These are phyloP conservation scores for Acanthamoeba healyi DNA, from an alignment of 208 protist species.

Conservation along the genomic window DNA sequence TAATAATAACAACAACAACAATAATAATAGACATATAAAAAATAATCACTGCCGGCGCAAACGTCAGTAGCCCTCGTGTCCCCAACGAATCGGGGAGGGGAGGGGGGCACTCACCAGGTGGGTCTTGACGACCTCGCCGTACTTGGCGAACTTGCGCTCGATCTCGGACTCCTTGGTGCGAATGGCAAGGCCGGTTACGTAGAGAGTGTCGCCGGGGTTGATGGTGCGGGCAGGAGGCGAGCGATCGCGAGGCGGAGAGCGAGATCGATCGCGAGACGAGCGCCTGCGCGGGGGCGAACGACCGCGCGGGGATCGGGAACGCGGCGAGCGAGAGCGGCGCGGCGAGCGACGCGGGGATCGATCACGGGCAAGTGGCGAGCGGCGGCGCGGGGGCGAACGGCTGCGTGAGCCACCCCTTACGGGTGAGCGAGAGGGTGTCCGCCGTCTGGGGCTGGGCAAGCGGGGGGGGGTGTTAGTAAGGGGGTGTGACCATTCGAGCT, in stretches of 20 bases:
- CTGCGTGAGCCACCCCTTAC: not conserved
- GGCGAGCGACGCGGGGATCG: too few relatives aligned
- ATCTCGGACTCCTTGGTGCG: slow-evolving; percentile 23
- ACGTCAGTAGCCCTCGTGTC: not conserved
- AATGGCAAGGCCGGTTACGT: slow-evolving; percentile 18
- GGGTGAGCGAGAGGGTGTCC: not conserved
- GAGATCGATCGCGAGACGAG: not conserved
- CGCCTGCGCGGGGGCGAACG: slow-evolving; percentile 2
- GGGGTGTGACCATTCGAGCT: too few relatives aligned
- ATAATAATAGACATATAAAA: not conserved
- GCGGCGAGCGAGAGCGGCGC: not conserved
- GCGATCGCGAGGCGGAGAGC: not conserved
- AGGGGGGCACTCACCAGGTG: not conserved
- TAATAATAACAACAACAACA: not conserved
- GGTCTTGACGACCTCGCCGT: slow-evolving; percentile 34
- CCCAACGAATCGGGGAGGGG: not conserved
- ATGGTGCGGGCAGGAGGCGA: not conserved
- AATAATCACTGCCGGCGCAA: not conserved
- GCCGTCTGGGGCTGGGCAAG: not conserved
- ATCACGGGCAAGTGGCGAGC: too few relatives aligned
- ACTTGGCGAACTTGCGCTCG: slow-evolving; percentile 58
- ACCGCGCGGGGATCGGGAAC: not conserved
- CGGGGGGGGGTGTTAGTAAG: too few relatives aligned
- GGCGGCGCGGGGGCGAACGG: not conserved
- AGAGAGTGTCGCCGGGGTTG: slow-evolving; percentile 47